Evolutionary conservation across 768 basidiomycete genomes (phyloP).

Genomic region (Auricularia cornea): DNA sequence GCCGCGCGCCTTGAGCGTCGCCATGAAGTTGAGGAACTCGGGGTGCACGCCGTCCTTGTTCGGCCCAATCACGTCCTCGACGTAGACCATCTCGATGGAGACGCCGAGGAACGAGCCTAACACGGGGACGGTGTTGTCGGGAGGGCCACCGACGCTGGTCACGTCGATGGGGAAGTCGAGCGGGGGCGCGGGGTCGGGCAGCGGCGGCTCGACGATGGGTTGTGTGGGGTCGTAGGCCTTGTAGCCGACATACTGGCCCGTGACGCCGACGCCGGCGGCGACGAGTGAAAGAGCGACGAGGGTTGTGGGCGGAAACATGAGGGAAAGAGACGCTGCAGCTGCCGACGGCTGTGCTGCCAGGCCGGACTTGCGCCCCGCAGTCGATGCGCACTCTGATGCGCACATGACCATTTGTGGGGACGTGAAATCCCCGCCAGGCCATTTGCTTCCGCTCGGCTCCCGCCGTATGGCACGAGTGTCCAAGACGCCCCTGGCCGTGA

Average conservation of each 20-base stretch:
- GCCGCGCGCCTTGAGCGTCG: slow-evolving; percentile 54
- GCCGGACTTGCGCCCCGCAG: too few species aligned
- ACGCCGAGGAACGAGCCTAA: neutral
- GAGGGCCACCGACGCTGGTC: neutral
- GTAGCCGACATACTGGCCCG: neutral
- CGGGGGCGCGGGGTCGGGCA: neutral
- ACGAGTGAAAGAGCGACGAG: neutral
- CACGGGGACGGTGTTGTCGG: neutral
- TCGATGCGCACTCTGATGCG: too few species aligned
- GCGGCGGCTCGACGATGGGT: neutral
- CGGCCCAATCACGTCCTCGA: neutral
- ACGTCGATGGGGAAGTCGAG: neutral
- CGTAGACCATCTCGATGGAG: neutral
- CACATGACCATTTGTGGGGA: too few species aligned
- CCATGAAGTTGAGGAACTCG: slow-evolving; percentile 65
- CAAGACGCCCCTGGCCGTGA: too few species aligned
- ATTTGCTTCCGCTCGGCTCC: too few species aligned
- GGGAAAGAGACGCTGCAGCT: neutral
- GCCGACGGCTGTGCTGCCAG: too few species aligned
- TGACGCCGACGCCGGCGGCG: neutral
- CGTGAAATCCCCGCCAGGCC: too few species aligned
- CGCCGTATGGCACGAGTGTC: too few species aligned
- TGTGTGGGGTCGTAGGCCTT: neutral
- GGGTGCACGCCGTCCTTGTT: neutral
- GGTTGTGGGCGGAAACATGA: neutral